Evolutionary conservation across 2,329 filamentous ascomycete genomes (phyloP).

Genomic region (Septoria linicola): DNA sequence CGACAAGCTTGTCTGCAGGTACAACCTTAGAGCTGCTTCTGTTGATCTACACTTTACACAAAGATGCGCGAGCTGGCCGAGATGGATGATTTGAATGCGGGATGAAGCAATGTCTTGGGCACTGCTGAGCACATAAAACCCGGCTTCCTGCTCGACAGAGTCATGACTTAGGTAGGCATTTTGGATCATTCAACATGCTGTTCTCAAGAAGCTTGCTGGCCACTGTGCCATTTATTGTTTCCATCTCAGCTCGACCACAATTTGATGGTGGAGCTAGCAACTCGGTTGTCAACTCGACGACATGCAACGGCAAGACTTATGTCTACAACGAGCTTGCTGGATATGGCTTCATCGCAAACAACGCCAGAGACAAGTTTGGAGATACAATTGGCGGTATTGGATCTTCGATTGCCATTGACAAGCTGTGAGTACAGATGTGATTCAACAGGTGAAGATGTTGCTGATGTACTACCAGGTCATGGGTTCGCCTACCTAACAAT

Average conservation of each 20-base stretch:
- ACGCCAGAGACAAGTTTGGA: constrained; percentile 64
- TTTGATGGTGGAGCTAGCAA: not conserved
- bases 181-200: constrained; percentile 9
- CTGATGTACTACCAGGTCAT: not conserved
- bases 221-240: constrained; percentile 8
- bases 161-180: not conserved
- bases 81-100: not conserved
- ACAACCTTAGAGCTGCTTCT: not conserved
- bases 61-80: not conserved
- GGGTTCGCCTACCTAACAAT: constrained; percentile 31
- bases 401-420: constrained; percentile 63
- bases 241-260: not conserved
- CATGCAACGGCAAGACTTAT: constrained; percentile 61
- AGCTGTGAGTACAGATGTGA: constrained; percentile 37
- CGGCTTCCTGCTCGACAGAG: not conserved
- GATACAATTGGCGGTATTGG: constrained; percentile 69
- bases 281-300: constrained; percentile 47
- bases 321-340: constrained; percentile 67
- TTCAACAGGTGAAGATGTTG: not conserved
- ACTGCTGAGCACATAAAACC: not conserved
- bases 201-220: constrained; percentile 9
- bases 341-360: constrained; percentile 60
- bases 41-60: not conserved
- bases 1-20: constrained; percentile 2
- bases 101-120: not conserved